Evolutionary conservation across 2,329 filamentous ascomycete genomes (phyloP), one percentile per base, ranked within the genome.

Genomic region (Verticillium nonalfalfae): DNA sequence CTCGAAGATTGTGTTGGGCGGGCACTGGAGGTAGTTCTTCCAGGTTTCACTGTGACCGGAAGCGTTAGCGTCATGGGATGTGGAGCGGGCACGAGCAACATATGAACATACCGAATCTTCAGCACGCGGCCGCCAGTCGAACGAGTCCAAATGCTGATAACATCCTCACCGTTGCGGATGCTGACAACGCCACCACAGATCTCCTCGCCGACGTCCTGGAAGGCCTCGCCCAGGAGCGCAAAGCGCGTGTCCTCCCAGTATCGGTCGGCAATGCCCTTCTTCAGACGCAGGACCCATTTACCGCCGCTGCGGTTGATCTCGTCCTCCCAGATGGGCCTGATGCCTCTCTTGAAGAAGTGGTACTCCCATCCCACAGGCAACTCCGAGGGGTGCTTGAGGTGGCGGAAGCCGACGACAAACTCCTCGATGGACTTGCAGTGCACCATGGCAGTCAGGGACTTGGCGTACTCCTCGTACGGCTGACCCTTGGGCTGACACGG

Each of bases 321-420:
- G 69, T 99, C 95, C 76, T 99, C 95, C 95, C 95, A 99, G 68
- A 99, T 95, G 26, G 95, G 95, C 63, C 95, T 88, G 64, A 99
- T 93, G 60, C 93, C 94, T 72, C 95, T 93, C 77, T 95, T 96
- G 81, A 99, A 99, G 63, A 99, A 89, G 74, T 99, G 95, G 73
- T 97, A 99, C 76, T 99, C 95, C 31, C 93, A 97, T 35, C 98
- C 94, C 4, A 94, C 88, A 7, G 94, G 94, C 62, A 99, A 81
- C 38, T 84, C 80, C 39, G 93, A 98, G 2, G 96, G 95, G 34
- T 90, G 87, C 78, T 96, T 96, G 57, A 99, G 83, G 75, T 98
- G 93, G 60, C 85, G 81, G 73, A 97, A 98, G 40, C 97, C 87
- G 57, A 86, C 83, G 86, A 93, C 97, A 73, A 99, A 98, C 63